A percentile compares a stretch with the other conserved stretches of the same genome.
These are phyloP conservation scores for Aspergillus sp. DNA, from an alignment of 2,329 filamentous ascomycete species.

Conservation along the genomic window DNA sequence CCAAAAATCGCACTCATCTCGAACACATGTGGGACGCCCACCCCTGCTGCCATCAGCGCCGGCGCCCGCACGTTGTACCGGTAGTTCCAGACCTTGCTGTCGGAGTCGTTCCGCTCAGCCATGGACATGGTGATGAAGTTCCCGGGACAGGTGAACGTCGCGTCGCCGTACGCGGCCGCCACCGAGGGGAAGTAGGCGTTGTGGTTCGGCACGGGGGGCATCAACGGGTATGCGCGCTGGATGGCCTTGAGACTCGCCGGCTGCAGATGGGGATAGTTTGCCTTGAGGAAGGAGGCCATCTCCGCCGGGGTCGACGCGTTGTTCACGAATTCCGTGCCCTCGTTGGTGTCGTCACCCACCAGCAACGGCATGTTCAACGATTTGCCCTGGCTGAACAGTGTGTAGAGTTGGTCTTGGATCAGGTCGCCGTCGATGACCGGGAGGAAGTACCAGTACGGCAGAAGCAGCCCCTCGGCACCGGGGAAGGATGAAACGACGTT, in stretches of 20 bases:
- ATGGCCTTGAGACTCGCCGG: slow-evolving; percentile 48
- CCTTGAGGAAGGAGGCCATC: slow-evolving; percentile 53
- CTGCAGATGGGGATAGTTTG: slow-evolving; percentile 56
- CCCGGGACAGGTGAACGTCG: slow-evolving; percentile 48
- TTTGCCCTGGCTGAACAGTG: slow-evolving; percentile 46
- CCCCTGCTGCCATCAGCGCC: slow-evolving; percentile 32
- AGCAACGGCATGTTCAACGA: slow-evolving; percentile 56
- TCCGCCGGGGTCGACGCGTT: slow-evolving; percentile 46
- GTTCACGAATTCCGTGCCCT: slow-evolving; percentile 45
- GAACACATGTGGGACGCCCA: slow-evolving; percentile 39
- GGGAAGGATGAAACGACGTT: slow-evolving; percentile 45
- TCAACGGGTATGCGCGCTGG: slow-evolving; percentile 51
- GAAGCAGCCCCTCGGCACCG: slow-evolving; percentile 25
- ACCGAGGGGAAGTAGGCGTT: slow-evolving; percentile 39
- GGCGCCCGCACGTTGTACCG: slow-evolving; percentile 47
- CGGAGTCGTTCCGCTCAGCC: slow-evolving; percentile 14
- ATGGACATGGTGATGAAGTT: slow-evolving; percentile 39
- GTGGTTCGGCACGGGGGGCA: slow-evolving; percentile 27
- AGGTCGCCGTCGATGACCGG: slow-evolving; percentile 56
- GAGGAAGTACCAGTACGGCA: slow-evolving; percentile 53
- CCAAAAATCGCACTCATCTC: slow-evolving; percentile 29
- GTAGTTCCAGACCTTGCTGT: slow-evolving; percentile 45
- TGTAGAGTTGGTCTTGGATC: slow-evolving; percentile 51
- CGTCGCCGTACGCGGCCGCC: slow-evolving; percentile 41
- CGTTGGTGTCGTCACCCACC: slow-evolving; percentile 46